These are phyloP conservation scores for Colletotrichum paranaense DNA, from an alignment of 2,329 filamentous ascomycete species.

Conservation along the genomic window DNA sequence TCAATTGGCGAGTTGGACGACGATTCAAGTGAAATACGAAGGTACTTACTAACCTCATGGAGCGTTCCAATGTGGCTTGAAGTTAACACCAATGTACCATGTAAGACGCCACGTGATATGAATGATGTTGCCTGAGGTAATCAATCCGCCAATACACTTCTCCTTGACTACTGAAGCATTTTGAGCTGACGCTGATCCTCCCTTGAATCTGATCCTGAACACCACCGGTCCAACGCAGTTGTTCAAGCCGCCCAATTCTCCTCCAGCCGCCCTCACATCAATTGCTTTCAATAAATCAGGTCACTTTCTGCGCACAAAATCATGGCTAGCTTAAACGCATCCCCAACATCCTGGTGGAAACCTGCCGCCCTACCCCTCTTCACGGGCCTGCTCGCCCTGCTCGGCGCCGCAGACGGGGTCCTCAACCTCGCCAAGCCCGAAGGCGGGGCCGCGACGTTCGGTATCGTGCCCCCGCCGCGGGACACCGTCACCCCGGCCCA, in stretches of 20 bases:
- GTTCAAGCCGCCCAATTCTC: not conserved
- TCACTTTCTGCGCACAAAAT: not conserved
- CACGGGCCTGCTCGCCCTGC: conserved; percentile 25
- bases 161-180: not conserved
- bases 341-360: conserved; percentile 21
- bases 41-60: no score
- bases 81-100: not conserved
- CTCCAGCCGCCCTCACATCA: not conserved
- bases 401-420: conserved; percentile 25
- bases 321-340: conserved; percentile 7
- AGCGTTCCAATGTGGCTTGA: not conserved
- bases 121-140: not conserved
- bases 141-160: not conserved
- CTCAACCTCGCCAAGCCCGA: conserved; percentile 28
- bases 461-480: conserved; percentile 17
- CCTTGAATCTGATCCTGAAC: not conserved
- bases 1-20: no score
- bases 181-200: not conserved
- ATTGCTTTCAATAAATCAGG: not conserved
- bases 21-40: no score
- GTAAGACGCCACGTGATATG: not conserved
- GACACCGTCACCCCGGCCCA: conserved; percentile 16
- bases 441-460: conserved; percentile 24
- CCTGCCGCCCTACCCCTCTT: conserved; percentile 26
- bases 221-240: not conserved